Base-by-base conservation (phyloP, 345 rosid genomes). In the Bruguiera parviflora region DNA sequence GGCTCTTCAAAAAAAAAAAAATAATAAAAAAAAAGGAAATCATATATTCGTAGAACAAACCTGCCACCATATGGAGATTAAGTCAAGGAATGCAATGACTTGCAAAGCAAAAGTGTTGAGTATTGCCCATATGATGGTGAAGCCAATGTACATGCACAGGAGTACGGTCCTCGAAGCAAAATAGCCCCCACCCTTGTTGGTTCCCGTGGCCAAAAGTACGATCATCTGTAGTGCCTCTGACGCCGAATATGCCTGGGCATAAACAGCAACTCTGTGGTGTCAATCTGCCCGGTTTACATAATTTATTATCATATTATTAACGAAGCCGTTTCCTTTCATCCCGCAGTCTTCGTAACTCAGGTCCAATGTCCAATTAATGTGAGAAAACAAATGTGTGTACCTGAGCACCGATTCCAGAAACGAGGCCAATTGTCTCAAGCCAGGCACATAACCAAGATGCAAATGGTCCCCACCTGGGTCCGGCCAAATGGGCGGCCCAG, bases 371-470 rank as follows among this genome's bases (percentile, higher is more conserved):
- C 49, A 43, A 43, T 43, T 33, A 33, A 15, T 13, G 49, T 11
- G 18, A 43, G 16, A 43, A 43, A 3, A 22, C 11, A 5, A 22
- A 55, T 10, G 29, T 55, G 18, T 55, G 29, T 83, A 85, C 92
- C 86, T 84, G 92, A 57, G 89, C 81, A 16, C 89, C 86, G 0
- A 82, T 85, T 29, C 92, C 89, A 6, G 85, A 86, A 64, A 87
- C 75, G 65, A 85, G 82, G 8, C 92, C 88, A 8, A 85, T 82
- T 37, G 88, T 77, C 73, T 85, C 85, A 29, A 87, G 89, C 92
- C 92, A 85, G 61, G 92, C 89, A 55, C 92, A 87, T 11, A 88
- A 82, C 92, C 89, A 87, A 8, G 89, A 87, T 59, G 89, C 84
- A 61, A 87, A 77, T 3, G 92, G 89, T 27, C 92, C 89, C 88